Evolutionary conservation across 768 basidiomycete species (phyloP).

Genomic region (Tulasnella sp.): DNA sequence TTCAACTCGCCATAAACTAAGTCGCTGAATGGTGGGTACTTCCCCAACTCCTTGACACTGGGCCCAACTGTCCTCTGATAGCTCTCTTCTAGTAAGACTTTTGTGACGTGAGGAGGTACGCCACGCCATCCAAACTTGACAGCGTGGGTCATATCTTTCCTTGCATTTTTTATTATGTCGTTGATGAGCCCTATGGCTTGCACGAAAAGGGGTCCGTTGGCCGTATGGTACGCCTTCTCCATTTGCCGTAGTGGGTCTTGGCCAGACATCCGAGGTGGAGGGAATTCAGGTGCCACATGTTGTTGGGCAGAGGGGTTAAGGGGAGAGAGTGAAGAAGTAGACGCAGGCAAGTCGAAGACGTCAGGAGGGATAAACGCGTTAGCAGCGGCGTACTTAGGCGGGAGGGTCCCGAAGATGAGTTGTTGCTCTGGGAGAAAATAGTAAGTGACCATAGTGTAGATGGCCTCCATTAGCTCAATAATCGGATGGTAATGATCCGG

Average conservation of each 20-base stretch:
- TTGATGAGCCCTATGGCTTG: slow-evolving; percentile 54
- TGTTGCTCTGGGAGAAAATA: slow-evolving; percentile 42
- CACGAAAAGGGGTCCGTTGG: slow-evolving; percentile 64
- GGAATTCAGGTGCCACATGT: slow-evolving; percentile 13
- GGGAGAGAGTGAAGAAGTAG: slow-evolving; percentile 31
- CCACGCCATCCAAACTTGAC: slow-evolving; percentile 26
- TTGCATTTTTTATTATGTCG: slow-evolving; percentile 41
- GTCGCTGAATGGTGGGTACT: slow-evolving; percentile 69
- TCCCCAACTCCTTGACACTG: slow-evolving; percentile 63
- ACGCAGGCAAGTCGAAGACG: slow-evolving; percentile 27
- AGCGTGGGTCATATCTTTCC: slow-evolving; percentile 18
- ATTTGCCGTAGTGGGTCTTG: slow-evolving; percentile 45
- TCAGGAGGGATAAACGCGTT: slow-evolving; percentile 15
- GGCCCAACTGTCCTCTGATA: slow-evolving; percentile 93
- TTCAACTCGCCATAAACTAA: slow-evolving; percentile 86
- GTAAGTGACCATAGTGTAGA: slow-evolving; percentile 50
- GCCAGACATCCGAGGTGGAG: slow-evolving; percentile 17
- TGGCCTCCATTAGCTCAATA: slow-evolving; percentile 59
- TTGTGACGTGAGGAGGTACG: slow-evolving; percentile 54
- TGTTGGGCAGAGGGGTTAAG: slow-evolving; percentile 22
- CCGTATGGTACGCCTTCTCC: slow-evolving; percentile 56
- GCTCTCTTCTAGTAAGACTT: slow-evolving; percentile 77
- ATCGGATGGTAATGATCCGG: slow-evolving; percentile 82
- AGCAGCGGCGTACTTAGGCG: slow-evolving; percentile 21
- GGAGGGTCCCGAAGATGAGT: slow-evolving; percentile 55